These are phyloP conservation scores for Arxiozyma telluris DNA, from an alignment of 1,139 yeast species.

Conservation along the genomic window DNA sequence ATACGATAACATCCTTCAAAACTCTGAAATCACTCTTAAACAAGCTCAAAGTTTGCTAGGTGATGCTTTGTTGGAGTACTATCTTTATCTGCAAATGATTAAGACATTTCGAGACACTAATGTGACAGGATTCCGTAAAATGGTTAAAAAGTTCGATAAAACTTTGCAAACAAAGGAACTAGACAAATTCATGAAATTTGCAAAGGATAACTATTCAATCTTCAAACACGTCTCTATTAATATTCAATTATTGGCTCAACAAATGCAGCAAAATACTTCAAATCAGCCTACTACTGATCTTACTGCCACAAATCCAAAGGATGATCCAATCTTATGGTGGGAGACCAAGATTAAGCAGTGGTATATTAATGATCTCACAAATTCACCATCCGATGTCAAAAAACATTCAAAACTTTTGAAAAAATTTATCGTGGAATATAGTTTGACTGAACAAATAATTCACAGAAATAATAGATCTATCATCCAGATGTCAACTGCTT, in stretches of 20 bases:
- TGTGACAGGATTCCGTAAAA: slow-evolving; percentile 80
- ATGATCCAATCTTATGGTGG: slow-evolving; percentile 34
- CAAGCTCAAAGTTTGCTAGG: slow-evolving; percentile 65
- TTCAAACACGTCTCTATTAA: slow-evolving; percentile 26
- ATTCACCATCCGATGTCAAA: slow-evolving; percentile 32
- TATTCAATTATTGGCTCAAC: slow-evolving; percentile 20
- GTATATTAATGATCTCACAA: slow-evolving; percentile 51
- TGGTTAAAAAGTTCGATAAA: slow-evolving; percentile 85
- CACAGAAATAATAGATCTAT: slow-evolving; percentile 29
- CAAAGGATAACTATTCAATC: slow-evolving; percentile 20
- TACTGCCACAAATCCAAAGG: slow-evolving; percentile 13
- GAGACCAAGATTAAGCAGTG: slow-evolving; percentile 66
- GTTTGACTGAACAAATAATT: slow-evolving; percentile 28
- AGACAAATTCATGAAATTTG: slow-evolving; percentile 44
- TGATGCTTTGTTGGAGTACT: slow-evolving; percentile 69
- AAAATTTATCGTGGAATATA: slow-evolving; percentile 27
- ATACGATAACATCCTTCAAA: slow-evolving; percentile 4
- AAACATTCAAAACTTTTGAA: slow-evolving; percentile 23
- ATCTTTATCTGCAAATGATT: slow-evolving; percentile 68
- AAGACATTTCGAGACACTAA: slow-evolving; percentile 70
- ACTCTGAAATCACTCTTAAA: slow-evolving; percentile 8
- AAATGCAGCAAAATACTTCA: slow-evolving; percentile 15
- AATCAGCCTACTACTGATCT: slow-evolving; percentile 11
- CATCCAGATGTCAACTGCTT: slow-evolving; percentile 45
- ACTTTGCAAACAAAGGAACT: slow-evolving; percentile 36